Evolutionary conservation across 768 basidiomycete genomes (phyloP).

Genomic region (Lactarius akahatsu): DNA sequence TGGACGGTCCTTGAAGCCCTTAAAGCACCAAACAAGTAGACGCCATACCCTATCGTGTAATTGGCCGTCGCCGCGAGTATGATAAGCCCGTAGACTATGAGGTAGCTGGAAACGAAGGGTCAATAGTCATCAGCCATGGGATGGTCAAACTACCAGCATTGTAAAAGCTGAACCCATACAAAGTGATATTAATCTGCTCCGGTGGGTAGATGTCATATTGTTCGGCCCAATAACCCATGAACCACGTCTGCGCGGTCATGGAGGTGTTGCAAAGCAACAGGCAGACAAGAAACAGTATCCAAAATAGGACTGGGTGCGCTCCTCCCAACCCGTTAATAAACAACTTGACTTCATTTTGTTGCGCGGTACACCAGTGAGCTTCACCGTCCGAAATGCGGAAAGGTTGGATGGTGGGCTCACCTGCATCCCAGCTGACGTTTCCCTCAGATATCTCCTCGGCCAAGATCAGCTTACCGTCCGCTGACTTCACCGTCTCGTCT

Average conservation of each 20-base stretch:
- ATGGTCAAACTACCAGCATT: neutral
- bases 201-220: constrained; percentile 41
- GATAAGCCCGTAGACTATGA: constrained; percentile 43
- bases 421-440: constrained; percentile 50
- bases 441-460: constrained; percentile 64
- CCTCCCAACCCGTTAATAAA: constrained; percentile 35
- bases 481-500: constrained; percentile 28
- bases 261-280: constrained; percentile 32
- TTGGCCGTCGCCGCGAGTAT: constrained; percentile 36
- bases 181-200: constrained; percentile 37
- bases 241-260: constrained; percentile 40
- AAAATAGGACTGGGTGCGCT: constrained; percentile 34
- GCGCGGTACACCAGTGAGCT: constrained; percentile 22
- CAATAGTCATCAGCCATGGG: neutral
- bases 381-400: neutral
- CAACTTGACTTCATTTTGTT: constrained; percentile 35
- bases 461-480: constrained; percentile 58
- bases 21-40: constrained; percentile 49
- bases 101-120: constrained; percentile 42
- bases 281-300: constrained; percentile 33
- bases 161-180: constrained; percentile 32
- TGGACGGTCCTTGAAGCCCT: constrained; percentile 59
- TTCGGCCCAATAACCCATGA: constrained; percentile 46
- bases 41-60: constrained; percentile 39
- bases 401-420: constrained; percentile 33